Percentiles rank a stretch among this genome's conserved stretches.
These are phyloP conservation scores for Trichoderma atroviride DNA, from an alignment of 2,329 filamentous ascomycete genomes.

Conservation along the genomic window DNA sequence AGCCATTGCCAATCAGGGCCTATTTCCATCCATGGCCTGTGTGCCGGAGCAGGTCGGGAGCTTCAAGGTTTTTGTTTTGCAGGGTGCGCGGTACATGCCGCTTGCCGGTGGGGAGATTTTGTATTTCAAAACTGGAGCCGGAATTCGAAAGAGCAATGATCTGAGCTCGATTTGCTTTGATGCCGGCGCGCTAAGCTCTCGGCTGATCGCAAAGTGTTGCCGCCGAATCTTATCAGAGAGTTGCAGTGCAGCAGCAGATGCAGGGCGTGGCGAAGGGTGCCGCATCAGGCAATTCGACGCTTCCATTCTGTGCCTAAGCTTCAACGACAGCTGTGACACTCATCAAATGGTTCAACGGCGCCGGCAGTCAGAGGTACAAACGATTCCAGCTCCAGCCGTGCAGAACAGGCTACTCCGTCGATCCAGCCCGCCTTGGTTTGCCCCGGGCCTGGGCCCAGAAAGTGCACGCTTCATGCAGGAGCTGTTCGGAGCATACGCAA, in stretches of 20 bases:
- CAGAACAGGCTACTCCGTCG: slow-evolving; percentile 14
- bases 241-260: not conserved
- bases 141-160: slow-evolving; percentile 12
- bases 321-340: not conserved
- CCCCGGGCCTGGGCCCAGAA: not conserved
- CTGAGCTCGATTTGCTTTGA: not conserved
- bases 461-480: not conserved
- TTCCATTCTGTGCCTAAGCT: not conserved
- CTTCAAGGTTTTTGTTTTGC: not conserved
- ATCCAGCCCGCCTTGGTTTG: not conserved
- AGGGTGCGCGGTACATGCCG: slow-evolving; percentile 8
- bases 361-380: not conserved
- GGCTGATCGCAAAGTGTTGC: slow-evolving; percentile 22
- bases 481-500: slow-evolving; percentile 6
- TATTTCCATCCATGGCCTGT: not conserved
- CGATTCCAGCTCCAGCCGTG: not conserved
- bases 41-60: not conserved
- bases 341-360: not conserved
- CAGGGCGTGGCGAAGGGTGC: not conserved
- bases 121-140: not conserved
- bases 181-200: not conserved
- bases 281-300: not conserved
- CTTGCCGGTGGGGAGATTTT: not conserved
- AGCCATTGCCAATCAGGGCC: not conserved
- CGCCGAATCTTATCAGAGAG: slow-evolving; percentile 12